These are phyloP conservation scores for Trifolium pratense DNA, from an alignment of 306 rosid genomes.

Conservation along the genomic window DNA sequence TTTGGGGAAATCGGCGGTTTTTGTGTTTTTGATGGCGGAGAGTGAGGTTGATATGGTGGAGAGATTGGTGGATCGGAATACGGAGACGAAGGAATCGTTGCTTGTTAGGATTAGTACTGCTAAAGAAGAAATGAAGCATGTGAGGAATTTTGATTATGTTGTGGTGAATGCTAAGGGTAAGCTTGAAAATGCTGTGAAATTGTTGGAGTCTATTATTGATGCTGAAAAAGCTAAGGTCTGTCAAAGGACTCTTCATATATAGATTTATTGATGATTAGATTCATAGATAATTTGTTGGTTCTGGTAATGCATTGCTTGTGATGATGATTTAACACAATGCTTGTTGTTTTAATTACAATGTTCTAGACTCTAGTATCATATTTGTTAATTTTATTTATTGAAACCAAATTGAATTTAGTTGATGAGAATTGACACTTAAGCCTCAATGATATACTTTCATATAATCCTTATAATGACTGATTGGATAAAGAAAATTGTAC, in stretches of 20 bases:
- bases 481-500: not conserved
- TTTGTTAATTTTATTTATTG: slow-evolving; percentile 36
- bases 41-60: slow-evolving; percentile 81
- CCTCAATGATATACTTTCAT: not conserved
- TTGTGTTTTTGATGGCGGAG: slow-evolving; percentile 78
- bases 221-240: slow-evolving; percentile 94
- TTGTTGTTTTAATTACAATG: slow-evolving; percentile 18
- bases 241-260: slow-evolving; percentile 62
- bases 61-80: slow-evolving; percentile 78
- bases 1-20: slow-evolving; percentile 77
- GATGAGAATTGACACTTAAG: not conserved
- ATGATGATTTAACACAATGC: slow-evolving; percentile 21
- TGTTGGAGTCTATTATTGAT: slow-evolving; percentile 73
- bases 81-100: slow-evolving; percentile 77
- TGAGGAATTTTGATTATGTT: slow-evolving; percentile 76
- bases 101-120: slow-evolving; percentile 84
- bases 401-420: slow-evolving; percentile 31
- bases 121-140: slow-evolving; percentile 84
- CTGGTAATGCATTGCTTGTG: slow-evolving; percentile 25
- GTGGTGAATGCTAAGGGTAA: slow-evolving; percentile 86
- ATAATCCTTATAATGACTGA: slow-evolving; percentile 24
- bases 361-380: not conserved
- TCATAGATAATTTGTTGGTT: not conserved
- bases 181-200: slow-evolving; percentile 74
- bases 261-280: not conserved